Evolutionary conservation across 441 rosid species (phyloP), one percentile per base, ranked within the genome.

Genomic region (Populus hybrid): DNA sequence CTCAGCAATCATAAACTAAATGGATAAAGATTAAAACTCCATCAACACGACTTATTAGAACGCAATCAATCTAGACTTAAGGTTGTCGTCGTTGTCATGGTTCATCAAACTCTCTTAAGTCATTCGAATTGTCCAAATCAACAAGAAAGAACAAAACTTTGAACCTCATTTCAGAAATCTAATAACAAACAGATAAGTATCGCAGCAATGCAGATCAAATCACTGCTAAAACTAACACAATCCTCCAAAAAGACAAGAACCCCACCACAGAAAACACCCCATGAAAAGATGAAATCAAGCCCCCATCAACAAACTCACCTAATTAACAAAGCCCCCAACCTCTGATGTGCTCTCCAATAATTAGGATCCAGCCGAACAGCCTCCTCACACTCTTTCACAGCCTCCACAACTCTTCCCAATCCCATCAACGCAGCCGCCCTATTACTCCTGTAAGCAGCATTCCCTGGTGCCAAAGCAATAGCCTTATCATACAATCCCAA

Each of bases 321-420:
- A 78, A 90, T 79, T 79, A 88, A 79, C 84, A 94, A 85, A 71
- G 88, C 85, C 34, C 85, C 95, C 85, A 94, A 86, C 69, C 97
- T 88, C 67, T 90, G 97, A 80, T 89, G 97, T 75, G 97, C 97
- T 78, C 98, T 89, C 75, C 75, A 83, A 84, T 90, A 93, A 78
- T 78, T 80, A 21, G 97, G 93, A 81, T 91, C 95, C 87, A 87
- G 86, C 83, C 87, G 89, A 67, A 94, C 88, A 1, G 98, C 97
- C 72, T 91, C 98, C 80, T 91, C 93, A 71, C 98, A 93, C 30
- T 93, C 98, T 75, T 67, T 90, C 78, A 95, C 89, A 2, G 97
- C 98, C 83, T 93, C 95, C 59, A 82, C 89, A 65, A 95, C 50
- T 72, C 88, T 83, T 50, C 86, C 86, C 59, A 94, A 82, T 19